These are phyloP conservation scores for Penicillium sp. DNA, from an alignment of 2,329 filamentous ascomycete species.

Conservation along the genomic window DNA sequence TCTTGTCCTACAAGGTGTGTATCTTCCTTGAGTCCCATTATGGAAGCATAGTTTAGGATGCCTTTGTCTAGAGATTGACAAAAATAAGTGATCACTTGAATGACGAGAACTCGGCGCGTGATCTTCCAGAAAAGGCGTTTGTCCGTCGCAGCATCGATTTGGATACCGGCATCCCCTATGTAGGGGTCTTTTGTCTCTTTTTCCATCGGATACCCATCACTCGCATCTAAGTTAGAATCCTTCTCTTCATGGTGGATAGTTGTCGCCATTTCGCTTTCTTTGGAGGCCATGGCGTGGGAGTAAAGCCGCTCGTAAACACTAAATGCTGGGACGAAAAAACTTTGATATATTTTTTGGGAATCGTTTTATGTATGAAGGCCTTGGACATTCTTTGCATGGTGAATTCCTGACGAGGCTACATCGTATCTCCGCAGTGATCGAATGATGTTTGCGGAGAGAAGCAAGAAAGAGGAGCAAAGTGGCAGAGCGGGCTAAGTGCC, in stretches of 20 bases:
- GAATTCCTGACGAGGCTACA: not conserved
- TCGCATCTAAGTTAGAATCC: not conserved
- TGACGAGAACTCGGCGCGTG: conserved; percentile 15
- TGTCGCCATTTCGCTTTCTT: not conserved
- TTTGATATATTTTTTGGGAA: not conserved
- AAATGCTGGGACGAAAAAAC: no score
- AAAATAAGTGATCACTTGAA: conserved; percentile 25
- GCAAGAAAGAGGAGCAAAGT: not conserved
- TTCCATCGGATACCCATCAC: not conserved
- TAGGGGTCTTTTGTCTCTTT: not conserved
- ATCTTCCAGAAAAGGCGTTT: conserved; percentile 22
- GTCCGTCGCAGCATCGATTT: conserved; percentile 19
- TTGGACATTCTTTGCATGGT: no score
- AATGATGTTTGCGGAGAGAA: not conserved
- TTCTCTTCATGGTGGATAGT: not conserved
- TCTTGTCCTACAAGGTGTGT: conserved; percentile 45
- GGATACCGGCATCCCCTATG: not conserved
- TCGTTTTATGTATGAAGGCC: no score
- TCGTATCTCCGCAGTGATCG: not conserved
- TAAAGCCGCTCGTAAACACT: not conserved
- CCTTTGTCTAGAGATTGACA: conserved; percentile 26
- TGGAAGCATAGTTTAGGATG: conserved; percentile 23
- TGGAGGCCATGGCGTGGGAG: not conserved
- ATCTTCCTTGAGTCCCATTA: conserved; percentile 29
- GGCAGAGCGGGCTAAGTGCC: not conserved